A percentile compares a stretch with the other conserved stretches of the same genome.
phyloP scores from a whole-genome alignment of 352 stramenopile species.

The Globisporangium lucens region DNA sequence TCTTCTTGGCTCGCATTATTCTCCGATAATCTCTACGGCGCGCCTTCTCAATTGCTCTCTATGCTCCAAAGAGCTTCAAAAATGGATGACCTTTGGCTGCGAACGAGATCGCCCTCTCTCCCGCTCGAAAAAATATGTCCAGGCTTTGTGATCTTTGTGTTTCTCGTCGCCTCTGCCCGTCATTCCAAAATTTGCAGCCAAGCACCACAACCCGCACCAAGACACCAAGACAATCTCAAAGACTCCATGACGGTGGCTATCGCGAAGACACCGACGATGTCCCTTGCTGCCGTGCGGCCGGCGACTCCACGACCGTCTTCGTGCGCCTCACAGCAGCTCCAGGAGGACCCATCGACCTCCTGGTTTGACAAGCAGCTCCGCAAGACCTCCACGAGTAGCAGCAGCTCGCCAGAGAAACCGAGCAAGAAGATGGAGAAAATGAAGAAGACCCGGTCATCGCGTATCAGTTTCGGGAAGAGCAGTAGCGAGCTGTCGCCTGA shows the following conservation, averaged over 20 bases:
- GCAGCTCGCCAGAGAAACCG: not conserved
- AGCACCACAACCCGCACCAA: not conserved
- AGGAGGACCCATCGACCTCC: not conserved
- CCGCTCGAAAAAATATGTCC: not conserved
- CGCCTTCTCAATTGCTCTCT: not conserved
- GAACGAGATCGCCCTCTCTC: not conserved
- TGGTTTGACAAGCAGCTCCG: not conserved
- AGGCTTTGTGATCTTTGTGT: not conserved
- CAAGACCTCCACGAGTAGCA: not conserved
- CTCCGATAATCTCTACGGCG: not conserved
- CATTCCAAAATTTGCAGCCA: not conserved
- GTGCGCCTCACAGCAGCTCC: not conserved
- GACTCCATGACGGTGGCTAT: not conserved
- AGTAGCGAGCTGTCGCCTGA: constrained; percentile 3
- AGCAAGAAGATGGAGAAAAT: not conserved
- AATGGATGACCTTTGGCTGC: not conserved
- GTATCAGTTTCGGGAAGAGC: not conserved
- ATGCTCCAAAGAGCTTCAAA: not conserved
- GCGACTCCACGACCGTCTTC: constrained; percentile 6
- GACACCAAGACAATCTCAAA: not conserved
- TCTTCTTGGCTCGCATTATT: not conserved
- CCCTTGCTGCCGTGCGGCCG: not conserved
- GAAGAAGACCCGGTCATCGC: not conserved
- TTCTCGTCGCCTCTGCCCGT: not conserved
- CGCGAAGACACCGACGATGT: not conserved